Conservation (phyloP, 371 early-diverging fungal genomes). For the Syncephalastrum monosporum region DNA sequence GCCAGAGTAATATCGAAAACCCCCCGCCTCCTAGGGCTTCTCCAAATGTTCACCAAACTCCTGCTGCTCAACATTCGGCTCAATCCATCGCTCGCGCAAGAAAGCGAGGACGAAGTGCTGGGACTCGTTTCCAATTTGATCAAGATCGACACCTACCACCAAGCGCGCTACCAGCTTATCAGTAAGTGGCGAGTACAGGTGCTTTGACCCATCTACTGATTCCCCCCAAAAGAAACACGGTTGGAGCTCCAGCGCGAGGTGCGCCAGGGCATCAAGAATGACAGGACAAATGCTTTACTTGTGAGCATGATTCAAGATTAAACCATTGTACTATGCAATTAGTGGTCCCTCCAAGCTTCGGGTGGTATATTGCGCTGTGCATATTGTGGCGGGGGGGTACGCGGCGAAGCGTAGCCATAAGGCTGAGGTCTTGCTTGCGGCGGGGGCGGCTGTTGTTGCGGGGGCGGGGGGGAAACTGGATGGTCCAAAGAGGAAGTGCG, state of each 20-base stretch:
- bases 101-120: slow-evolving; percentile 49
- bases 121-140: slow-evolving; percentile 51
- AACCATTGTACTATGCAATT: neutral
- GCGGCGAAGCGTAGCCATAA: slow-evolving; percentile 6
- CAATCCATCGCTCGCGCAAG: slow-evolving; percentile 15
- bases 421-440: slow-evolving; percentile 5
- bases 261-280: too few relatives aligned
- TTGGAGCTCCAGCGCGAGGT: too few relatives aligned
- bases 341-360: slow-evolving; percentile 17
- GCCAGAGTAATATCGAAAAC: neutral
- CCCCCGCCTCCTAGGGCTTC: slow-evolving; percentile 37
- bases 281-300: neutral
- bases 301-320: slow-evolving; percentile 1
- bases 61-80: slow-evolving; percentile 32
- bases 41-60: slow-evolving; percentile 51
- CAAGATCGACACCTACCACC: slow-evolving; percentile 58
- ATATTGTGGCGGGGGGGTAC: slow-evolving; percentile 2
- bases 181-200: slow-evolving; percentile 31
- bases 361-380: slow-evolving; percentile 17
- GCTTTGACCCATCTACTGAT: neutral
- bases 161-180: slow-evolving; percentile 63
- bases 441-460: neutral
- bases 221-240: too few relatives aligned
- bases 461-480: neutral
- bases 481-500: slow-evolving; percentile 16